Base-by-base conservation (phyloP, 805 yeast species). In the Pichia cabralensis region DNA sequence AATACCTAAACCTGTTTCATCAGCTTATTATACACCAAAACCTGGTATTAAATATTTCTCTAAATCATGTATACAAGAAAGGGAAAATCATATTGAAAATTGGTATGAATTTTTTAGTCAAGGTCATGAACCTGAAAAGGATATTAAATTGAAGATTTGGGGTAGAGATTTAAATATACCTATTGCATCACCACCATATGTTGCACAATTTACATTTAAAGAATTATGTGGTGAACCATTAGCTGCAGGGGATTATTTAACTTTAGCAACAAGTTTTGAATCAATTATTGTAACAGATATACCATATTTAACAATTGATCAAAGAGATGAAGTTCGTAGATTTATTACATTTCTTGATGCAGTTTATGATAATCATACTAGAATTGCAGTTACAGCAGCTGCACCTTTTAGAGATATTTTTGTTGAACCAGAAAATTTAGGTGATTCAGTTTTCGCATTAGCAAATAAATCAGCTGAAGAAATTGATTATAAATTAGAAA, bases 281-380 rank as follows among this genome's bases (percentile, higher is more conserved):
- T 72, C 86, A 6, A 80, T 86, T 44, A 76, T 92, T n/a, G 69
- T 92, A 30, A 85, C 96, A 0, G 97, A 92, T 52, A 86, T 92
- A 28, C 98, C 98, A 9, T 77, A 77, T 42, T 59, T 92, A 49
- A 75, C 94, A 15, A 67, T 80, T 10, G 69, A 79, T 45, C 80
- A 74, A 31, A 70, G 95, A 43, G 96, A 92, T 49, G 70, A 79
- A 44, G 84, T 88, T 17, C 69, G 97, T 50, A 65, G 98, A 47
- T 89, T 92, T 52, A 92, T 92, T 55, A 92, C 95, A 0, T 92
- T 92, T 48, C 59, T 92, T 35, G 98, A 92, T 56, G 96, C 98
- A 0, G 94, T 88, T 4, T 92, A 92, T 55, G 97, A 92, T 56
- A 80, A 80, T 35, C 88, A 84, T 46, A 82, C 94, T 8, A 70